These are phyloP conservation scores for Fraxinus cuspidata DNA, from an alignment of 257 asterid genomes.

Conservation along the genomic window DNA sequence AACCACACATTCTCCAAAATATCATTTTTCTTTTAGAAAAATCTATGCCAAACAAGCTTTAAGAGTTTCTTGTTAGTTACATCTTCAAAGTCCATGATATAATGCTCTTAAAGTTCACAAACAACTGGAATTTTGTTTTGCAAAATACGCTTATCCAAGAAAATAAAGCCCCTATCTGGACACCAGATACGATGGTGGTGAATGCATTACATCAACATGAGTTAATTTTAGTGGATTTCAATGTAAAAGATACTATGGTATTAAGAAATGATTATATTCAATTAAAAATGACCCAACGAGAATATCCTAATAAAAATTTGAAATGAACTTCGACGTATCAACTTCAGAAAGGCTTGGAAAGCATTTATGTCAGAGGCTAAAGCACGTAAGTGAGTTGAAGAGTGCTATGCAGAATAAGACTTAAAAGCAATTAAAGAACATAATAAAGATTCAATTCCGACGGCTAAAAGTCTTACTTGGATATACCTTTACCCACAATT, in stretches of 20 bases:
- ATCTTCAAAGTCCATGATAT: not conserved
- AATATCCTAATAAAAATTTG: not conserved
- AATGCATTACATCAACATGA: not conserved
- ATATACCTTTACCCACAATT: constrained; percentile 89
- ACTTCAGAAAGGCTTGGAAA: not conserved
- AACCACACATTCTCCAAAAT: too few species aligned
- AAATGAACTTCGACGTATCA: not conserved
- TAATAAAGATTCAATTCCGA: not conserved
- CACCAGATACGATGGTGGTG: not conserved
- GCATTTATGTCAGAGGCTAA: not conserved
- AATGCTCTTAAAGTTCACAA: not conserved
- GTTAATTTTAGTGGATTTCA: not conserved
- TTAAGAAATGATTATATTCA: not conserved
- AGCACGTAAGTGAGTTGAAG: constrained; percentile 12
- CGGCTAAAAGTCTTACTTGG: not conserved
- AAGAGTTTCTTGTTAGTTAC: not conserved
- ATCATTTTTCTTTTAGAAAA: too few species aligned
- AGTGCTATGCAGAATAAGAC: not conserved
- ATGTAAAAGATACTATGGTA: not conserved
- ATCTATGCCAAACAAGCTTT: too few species aligned
- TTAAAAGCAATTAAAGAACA: not conserved
- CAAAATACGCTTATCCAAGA: not conserved
- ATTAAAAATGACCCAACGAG: not conserved
- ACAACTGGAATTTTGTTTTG: not conserved
- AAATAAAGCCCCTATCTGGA: not conserved